phyloP scores from a whole-genome alignment of 257 asterid species.

The Lantana camara region DNA sequence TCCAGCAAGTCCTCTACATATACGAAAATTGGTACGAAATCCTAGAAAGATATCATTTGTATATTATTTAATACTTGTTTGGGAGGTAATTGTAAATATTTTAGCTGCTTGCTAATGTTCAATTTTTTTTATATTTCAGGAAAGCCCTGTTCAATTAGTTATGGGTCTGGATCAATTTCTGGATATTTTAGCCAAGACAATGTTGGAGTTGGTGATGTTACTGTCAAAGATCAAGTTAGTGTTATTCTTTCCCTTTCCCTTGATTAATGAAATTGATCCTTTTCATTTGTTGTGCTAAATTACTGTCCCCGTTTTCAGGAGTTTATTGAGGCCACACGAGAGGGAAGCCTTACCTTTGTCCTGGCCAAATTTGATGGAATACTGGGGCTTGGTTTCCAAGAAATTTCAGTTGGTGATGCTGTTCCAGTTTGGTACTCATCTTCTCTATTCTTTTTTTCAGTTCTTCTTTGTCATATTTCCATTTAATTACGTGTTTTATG shows the following conservation, averaged over 20 bases:
- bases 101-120: constrained; percentile 1
- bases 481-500: not conserved
- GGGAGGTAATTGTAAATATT: not conserved
- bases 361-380: constrained; percentile 88
- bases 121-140: constrained; percentile 44
- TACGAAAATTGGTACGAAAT: constrained; percentile 61
- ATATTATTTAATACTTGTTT: not conserved
- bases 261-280: not conserved
- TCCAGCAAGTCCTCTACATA: constrained; percentile 72
- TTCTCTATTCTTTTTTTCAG: constrained; percentile 6
- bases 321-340: constrained; percentile 81
- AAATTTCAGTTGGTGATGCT: constrained; percentile 75
- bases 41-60: not conserved
- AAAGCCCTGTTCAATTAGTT: constrained; percentile 63
- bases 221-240: constrained; percentile 84
- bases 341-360: constrained; percentile 79
- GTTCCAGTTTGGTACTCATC: constrained; percentile 83
- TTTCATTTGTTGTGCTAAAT: not conserved
- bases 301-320: constrained; percentile 46
- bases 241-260: constrained; percentile 5
- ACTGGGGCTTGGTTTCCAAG: constrained; percentile 95
- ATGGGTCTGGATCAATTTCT: constrained; percentile 88
- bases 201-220: constrained; percentile 85
- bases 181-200: constrained; percentile 90
- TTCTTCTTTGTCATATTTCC: not conserved